These are phyloP conservation scores for Malassezia vespertilionis DNA, from an alignment of 1,284 basidiomycete genomes.

Conservation along the genomic window DNA sequence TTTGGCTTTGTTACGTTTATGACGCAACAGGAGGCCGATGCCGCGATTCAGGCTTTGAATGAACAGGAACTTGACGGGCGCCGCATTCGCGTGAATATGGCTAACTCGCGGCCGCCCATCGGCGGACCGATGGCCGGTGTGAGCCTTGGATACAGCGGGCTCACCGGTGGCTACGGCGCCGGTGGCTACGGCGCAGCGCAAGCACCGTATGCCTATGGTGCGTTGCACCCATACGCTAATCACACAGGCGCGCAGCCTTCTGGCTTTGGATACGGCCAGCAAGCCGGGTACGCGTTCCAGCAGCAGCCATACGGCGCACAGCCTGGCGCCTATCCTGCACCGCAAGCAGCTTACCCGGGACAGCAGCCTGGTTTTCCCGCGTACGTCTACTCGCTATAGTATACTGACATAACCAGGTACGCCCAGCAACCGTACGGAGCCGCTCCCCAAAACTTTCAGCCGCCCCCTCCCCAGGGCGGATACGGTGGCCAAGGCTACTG, in stretches of 20 bases:
- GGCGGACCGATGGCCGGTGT: conserved; percentile 27
- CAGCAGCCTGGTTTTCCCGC: conserved; percentile 33
- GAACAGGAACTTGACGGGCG: conserved; percentile 89
- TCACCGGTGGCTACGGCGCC: conserved; percentile 43
- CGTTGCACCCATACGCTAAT: background rate
- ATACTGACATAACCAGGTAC: background rate
- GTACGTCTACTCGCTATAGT: conserved; percentile 19
- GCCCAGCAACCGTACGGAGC: conserved; percentile 11
- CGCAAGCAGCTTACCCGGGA: conserved; percentile 16
- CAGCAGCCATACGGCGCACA: conserved; percentile 29
- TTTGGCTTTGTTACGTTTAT: conserved; percentile 70
- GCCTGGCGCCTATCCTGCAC: conserved; percentile 30
- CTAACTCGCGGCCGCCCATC: conserved; percentile 61
- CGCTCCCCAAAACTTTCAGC: background rate
- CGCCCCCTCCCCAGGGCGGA: conserved; percentile 8
- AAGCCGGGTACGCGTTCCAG: conserved; percentile 31
- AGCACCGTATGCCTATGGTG: conserved; percentile 27
- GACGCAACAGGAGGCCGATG: conserved; percentile 59
- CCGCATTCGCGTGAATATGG: conserved; percentile 78
- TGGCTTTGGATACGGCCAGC: conserved; percentile 24
- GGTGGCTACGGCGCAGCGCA: conserved; percentile 31
- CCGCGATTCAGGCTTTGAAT: conserved; percentile 68
- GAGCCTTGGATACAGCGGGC: conserved; percentile 30
- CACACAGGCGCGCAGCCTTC: conserved; percentile 19
- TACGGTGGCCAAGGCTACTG: conserved; percentile 28